These are phyloP conservation scores for Borealophlyctis nickersoniae DNA, from an alignment of 192 early-diverging fungal species.

Conservation along the genomic window DNA sequence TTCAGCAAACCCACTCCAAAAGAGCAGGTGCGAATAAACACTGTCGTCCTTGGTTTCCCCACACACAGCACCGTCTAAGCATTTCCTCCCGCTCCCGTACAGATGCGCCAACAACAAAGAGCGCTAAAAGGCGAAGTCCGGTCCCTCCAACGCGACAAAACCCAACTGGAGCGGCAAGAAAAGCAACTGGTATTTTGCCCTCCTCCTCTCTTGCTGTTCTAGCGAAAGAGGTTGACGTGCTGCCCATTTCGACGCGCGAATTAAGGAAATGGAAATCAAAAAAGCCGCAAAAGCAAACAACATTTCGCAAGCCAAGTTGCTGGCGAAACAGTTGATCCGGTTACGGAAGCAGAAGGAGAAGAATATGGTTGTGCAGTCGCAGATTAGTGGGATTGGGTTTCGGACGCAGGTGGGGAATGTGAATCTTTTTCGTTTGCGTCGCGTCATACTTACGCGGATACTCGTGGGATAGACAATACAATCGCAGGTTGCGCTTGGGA, in stretches of 20 bases:
- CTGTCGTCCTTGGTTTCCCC: too few species aligned
- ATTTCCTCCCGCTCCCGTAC: constrained; percentile 10
- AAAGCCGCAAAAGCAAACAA: constrained; percentile 24
- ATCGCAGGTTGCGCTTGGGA: constrained; percentile 11
- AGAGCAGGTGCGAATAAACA: too few species aligned
- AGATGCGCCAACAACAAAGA: constrained; percentile 25
- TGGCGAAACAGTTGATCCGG: constrained; percentile 29
- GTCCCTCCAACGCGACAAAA: constrained; percentile 28
- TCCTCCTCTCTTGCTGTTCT: too few species aligned
- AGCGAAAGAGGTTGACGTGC: too few species aligned
- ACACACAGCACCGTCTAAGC: too few species aligned
- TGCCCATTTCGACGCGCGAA: too few species aligned
- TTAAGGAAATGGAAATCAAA: constrained; percentile 31
- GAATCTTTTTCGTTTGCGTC: neutral
- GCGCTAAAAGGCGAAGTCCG: constrained; percentile 21
- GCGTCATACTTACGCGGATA: neutral
- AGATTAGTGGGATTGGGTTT: neutral
- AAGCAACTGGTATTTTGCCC: constrained; percentile 14
- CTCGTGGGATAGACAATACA: neutral
- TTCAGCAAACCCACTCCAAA: too few species aligned
- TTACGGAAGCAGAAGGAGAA: constrained; percentile 29
- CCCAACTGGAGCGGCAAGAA: constrained; percentile 34
- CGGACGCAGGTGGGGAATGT: neutral
- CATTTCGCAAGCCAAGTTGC: constrained; percentile 19
- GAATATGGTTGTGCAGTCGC: constrained; percentile 18